These are phyloP conservation scores for Plasmopara muralis DNA, from an alignment of 352 stramenopile genomes.

Conservation along the genomic window DNA sequence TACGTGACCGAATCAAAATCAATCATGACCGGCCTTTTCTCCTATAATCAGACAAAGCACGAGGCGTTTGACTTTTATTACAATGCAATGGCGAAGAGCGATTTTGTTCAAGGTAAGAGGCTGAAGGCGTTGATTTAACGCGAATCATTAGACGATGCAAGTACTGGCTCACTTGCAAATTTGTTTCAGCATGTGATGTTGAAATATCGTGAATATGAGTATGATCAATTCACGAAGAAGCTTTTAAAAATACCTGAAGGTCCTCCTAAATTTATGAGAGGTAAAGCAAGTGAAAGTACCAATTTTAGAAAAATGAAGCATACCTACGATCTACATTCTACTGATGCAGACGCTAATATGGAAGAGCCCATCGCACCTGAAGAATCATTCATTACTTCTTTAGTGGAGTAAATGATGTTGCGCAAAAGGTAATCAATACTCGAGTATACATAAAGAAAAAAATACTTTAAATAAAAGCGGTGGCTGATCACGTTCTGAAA, in stretches of 20 bases:
- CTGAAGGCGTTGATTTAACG: too few relatives aligned
- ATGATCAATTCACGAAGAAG: too few relatives aligned
- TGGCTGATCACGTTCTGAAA: background rate
- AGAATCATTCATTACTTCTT: slow-evolving; percentile 1
- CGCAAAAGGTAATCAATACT: slow-evolving; percentile 1
- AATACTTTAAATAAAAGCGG: background rate
- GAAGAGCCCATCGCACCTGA: background rate
- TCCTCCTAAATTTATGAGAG: too few relatives aligned
- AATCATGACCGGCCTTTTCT: background rate
- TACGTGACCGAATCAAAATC: too few relatives aligned
- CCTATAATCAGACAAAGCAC: slow-evolving; percentile 1
- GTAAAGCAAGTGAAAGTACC: too few relatives aligned
- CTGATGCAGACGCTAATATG: slow-evolving; percentile 1
- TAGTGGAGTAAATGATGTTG: background rate
- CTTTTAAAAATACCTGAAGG: too few relatives aligned
- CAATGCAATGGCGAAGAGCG: slow-evolving; percentile 4
- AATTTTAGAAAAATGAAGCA: too few relatives aligned
- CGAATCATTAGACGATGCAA: too few relatives aligned
- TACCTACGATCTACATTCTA: background rate
- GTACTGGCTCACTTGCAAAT: background rate
- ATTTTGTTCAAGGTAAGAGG: slow-evolving; percentile 2
- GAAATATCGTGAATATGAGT: background rate
- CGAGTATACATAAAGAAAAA: background rate
- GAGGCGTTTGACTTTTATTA: background rate
- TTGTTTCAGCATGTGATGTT: too few relatives aligned